Evolutionary conservation across 192 early-diverging fungal genomes (phyloP).

Genomic region (Podila horticola): DNA sequence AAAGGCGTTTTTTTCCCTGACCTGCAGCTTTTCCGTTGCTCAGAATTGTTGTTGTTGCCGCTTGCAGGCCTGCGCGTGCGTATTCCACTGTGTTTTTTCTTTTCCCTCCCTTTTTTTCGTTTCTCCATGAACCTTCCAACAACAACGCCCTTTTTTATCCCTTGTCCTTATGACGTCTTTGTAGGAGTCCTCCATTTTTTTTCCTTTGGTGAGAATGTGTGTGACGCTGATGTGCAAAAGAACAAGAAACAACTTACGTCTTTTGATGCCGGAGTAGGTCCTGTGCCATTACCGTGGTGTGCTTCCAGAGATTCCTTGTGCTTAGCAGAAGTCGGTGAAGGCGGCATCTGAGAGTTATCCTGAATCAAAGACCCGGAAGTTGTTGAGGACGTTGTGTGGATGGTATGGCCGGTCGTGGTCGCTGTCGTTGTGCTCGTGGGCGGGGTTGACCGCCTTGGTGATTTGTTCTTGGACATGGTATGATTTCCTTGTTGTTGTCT

Average conservation of each 20-base stretch:
- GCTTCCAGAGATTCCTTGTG: slow-evolving; percentile 1
- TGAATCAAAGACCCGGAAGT: background rate
- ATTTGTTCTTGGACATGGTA: slow-evolving; percentile 8
- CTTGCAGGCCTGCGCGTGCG: too few species aligned
- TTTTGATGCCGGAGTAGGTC: slow-evolving; percentile 21
- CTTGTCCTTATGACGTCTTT: slow-evolving; percentile 3
- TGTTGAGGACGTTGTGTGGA: background rate
- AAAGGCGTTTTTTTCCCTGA: too few species aligned
- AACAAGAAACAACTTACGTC: slow-evolving; percentile 18
- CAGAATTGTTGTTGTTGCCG: too few species aligned
- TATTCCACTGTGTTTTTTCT: too few species aligned
- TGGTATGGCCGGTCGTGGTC: background rate
- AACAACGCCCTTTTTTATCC: too few species aligned
- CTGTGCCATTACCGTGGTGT: slow-evolving; percentile 9
- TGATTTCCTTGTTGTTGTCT: slow-evolving; percentile 18
- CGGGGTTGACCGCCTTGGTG: slow-evolving; percentile 42
- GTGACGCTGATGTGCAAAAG: too few species aligned
- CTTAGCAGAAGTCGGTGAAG: slow-evolving; percentile 3
- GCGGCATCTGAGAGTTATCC: background rate
- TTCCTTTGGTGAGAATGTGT: too few species aligned
- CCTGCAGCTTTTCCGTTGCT: too few species aligned
- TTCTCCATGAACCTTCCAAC: too few species aligned
- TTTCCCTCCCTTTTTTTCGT: too few species aligned
- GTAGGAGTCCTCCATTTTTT: background rate
- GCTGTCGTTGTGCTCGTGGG: slow-evolving; percentile 12